Base-by-base conservation (phyloP, 1,284 basidiomycete species). In the Athelia sp. region DNA sequence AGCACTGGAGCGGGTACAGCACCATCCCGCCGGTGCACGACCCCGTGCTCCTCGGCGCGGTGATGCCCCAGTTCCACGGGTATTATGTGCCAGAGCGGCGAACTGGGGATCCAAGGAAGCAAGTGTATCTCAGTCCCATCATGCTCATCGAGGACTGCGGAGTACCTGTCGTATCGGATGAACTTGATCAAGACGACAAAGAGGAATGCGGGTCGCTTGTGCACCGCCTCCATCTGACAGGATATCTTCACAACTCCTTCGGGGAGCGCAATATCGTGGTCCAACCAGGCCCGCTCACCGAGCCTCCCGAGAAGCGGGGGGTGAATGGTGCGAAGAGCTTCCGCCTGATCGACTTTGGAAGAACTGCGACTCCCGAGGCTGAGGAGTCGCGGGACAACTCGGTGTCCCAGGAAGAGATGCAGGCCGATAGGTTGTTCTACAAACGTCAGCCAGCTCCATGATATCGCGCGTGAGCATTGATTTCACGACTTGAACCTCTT, bases 51-150 rank as follows among this genome's bases (percentile, higher is more conserved):
- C 60, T 68, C 17, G 46, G 56, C 1, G 70, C 69, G 0, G 45
- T 71, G 32, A 63, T 66, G 0, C 71, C 70, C 1, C 69, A 71
- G 49, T 71, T 70, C 48, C 73, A 70, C 36, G 71, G 72, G 8
- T 69, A 62, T 48, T 73, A 71, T 43, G 46, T 4, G 1, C 61
- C 57, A 0, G 56, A 43, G 36, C 6, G 26, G 31, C 44, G 35
- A 43, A 48, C 17, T 45, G 46, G 52, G 26, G 23, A 47, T 45
- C 46, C 26, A 40, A 36, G 18, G 18, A 23, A 19, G 24, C 17
- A 40, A 42, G 29, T 21, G 36, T 51, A 43, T 32, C 18, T 55
- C 23, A 62, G 60, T 36, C 63, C 66, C 1, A 68, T 71, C 47
- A 54, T 71, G 15, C 59, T 72, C 0, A 53, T 71, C 17, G 70